A percentile compares a stretch with the other conserved stretches of the same genome.
These are phyloP conservation scores for Scytalidium lignicola DNA, from an alignment of 2,329 filamentous ascomycete species.

Conservation along the genomic window DNA sequence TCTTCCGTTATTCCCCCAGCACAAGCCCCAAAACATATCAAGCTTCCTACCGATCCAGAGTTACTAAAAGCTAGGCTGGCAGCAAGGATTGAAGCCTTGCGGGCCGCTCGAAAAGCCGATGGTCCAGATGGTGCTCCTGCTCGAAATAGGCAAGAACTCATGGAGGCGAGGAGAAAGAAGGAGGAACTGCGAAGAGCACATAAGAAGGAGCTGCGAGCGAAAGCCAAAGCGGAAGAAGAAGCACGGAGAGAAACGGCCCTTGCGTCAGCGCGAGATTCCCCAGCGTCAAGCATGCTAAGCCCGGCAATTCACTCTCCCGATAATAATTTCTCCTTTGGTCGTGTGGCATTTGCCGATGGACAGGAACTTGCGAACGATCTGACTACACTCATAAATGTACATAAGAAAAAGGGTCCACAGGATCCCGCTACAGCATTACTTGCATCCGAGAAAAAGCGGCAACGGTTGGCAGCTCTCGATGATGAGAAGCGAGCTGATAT, in stretches of 20 bases:
- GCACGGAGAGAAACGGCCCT: slow-evolving; percentile 57
- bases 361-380: slow-evolving; percentile 70
- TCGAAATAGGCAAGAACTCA: slow-evolving; percentile 82
- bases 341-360: slow-evolving; percentile 86
- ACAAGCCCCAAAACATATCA: slow-evolving; percentile 60
- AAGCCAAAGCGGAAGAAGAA: slow-evolving; percentile 77
- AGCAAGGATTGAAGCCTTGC: slow-evolving; percentile 78
- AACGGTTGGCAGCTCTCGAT: slow-evolving; percentile 69
- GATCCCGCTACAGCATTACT: slow-evolving; percentile 84
- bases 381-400: slow-evolving; percentile 54
- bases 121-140: slow-evolving; percentile 76
- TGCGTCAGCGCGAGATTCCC: slow-evolving; percentile 54
- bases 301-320: slow-evolving; percentile 47
- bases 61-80: slow-evolving; percentile 73
- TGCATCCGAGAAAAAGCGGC: slow-evolving; percentile 80
- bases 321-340: slow-evolving; percentile 82
- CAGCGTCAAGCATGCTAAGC: slow-evolving; percentile 48
- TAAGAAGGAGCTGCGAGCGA: slow-evolving; percentile 77
- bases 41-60: slow-evolving; percentile 65
- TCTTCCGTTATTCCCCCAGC: slow-evolving; percentile 59
- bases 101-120: slow-evolving; percentile 82
- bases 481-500: slow-evolving; percentile 79
- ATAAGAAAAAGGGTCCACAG: slow-evolving; percentile 75
- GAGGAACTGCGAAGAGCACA: slow-evolving; percentile 80
- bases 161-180: slow-evolving; percentile 83